Conservation (phyloP, 2,329 filamentous ascomycete genomes). For the Rosellinia necatrix region DNA sequence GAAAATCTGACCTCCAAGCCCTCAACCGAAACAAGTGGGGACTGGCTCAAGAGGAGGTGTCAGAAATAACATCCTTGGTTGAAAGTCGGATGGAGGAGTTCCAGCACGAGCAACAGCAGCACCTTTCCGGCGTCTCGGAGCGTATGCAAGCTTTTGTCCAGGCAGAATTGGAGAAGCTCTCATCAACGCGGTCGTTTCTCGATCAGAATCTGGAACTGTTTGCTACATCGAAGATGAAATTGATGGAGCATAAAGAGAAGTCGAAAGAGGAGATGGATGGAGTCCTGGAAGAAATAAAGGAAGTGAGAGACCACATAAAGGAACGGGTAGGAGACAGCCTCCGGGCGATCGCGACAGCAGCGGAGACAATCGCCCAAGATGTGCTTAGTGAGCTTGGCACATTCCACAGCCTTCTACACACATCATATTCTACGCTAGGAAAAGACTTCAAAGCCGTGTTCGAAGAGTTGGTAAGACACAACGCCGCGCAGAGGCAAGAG, state of each 20-base stretch:
- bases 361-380: constrained; percentile 86
- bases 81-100: constrained; percentile 77
- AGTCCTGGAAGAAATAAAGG: constrained; percentile 90
- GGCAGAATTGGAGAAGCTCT: constrained; percentile 73
- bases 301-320: constrained; percentile 87
- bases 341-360: constrained; percentile 79
- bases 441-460: constrained; percentile 87
- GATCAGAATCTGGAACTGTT: constrained; percentile 72
- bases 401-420: constrained; percentile 85
- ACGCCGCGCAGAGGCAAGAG: constrained; percentile 77
- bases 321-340: constrained; percentile 82
- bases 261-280: constrained; percentile 86
- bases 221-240: constrained; percentile 67
- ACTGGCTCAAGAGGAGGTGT: constrained; percentile 74
- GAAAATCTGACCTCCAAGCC: constrained; percentile 81
- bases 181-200: constrained; percentile 71
- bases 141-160: constrained; percentile 79
- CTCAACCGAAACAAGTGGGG: constrained; percentile 81
- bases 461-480: constrained; percentile 75
- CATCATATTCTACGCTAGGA: constrained; percentile 81
- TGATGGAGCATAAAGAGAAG: constrained; percentile 68
- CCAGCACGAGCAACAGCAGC: constrained; percentile 70
- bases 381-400: constrained; percentile 82
- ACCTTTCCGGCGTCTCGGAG: constrained; percentile 69
- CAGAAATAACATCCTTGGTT: constrained; percentile 75